These are phyloP conservation scores for Anaeromyces robustus DNA, from an alignment of 192 early-diverging fungal species.

Conservation along the genomic window DNA sequence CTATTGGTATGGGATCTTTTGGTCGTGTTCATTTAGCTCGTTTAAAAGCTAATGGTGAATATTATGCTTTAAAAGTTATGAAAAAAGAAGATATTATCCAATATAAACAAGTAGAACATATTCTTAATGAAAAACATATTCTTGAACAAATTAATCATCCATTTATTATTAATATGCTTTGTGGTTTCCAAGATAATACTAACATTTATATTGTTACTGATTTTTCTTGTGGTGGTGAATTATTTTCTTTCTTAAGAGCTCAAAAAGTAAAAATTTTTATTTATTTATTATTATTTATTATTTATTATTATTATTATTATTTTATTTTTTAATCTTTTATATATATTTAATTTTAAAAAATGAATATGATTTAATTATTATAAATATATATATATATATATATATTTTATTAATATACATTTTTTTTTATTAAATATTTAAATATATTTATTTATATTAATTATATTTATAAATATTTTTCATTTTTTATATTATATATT, in stretches of 20 bases:
- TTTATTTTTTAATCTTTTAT: too few species aligned
- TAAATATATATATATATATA: too few species aligned
- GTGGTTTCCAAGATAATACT: conserved; percentile 81
- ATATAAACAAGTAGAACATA: conserved; percentile 32
- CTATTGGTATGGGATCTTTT: neutral
- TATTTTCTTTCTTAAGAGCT: conserved; percentile 61
- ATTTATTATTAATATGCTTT: conserved; percentile 16
- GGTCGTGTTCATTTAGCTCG: conserved; percentile 1
- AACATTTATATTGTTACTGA: conserved; percentile 93
- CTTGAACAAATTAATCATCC: conserved; percentile 23
- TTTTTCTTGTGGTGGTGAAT: conserved; percentile 88
- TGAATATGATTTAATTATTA: too few species aligned
- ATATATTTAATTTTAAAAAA: too few species aligned
- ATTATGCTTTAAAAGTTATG: conserved; percentile 39
- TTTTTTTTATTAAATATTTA: too few species aligned
- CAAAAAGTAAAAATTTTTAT: conserved; percentile 39
- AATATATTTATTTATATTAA: too few species aligned
- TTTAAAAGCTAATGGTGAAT: conserved; percentile 18
- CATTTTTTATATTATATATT: too few species aligned
- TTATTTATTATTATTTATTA: too few species aligned
- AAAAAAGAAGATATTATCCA: conserved; percentile 34
- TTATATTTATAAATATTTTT: too few species aligned
- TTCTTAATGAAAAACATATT: conserved; percentile 40
- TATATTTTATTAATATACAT: too few species aligned
- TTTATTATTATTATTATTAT: too few species aligned